Evolutionary conservation across 2,329 filamentous ascomycete species (phyloP).

Genomic region (Aureobasidium leucospermi): DNA sequence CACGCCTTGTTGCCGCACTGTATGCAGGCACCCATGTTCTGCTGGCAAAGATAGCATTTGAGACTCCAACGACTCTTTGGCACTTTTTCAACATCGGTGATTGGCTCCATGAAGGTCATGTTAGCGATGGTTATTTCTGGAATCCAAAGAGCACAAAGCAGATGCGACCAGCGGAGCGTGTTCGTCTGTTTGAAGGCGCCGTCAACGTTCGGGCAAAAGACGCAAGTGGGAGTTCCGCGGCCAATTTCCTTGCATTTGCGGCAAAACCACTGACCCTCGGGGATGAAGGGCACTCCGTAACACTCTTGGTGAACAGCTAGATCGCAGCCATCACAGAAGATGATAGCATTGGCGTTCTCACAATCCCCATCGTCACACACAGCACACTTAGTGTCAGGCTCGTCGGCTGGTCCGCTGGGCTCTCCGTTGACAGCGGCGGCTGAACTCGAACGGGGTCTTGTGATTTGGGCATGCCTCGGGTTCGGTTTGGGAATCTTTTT

Average conservation of each 20-base stretch:
- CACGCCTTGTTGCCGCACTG: constrained; percentile 97
- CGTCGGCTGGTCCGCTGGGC: constrained; percentile 70
- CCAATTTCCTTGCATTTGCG: constrained; percentile 94
- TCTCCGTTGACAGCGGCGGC: constrained; percentile 95
- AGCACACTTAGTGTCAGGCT: constrained; percentile 94
- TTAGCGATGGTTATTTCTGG: constrained; percentile 94
- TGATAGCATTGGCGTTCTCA: constrained; percentile 97
- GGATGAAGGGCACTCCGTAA: constrained; percentile 97
- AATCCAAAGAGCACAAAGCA: constrained; percentile 97
- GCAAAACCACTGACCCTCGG: constrained; percentile 96
- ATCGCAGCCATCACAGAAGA: constrained; percentile 97
- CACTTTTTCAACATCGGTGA: constrained; percentile 96
- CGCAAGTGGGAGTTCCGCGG: constrained; percentile 85
- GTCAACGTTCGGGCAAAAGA: constrained; percentile 96
- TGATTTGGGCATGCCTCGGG: constrained; percentile 90
- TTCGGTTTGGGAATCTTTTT: constrained; percentile 93
- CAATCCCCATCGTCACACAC: constrained; percentile 99
- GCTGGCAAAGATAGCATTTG: constrained; percentile 91
- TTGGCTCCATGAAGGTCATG: constrained; percentile 94
- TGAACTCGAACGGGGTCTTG: constrained; percentile 84
- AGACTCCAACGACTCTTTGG: constrained; percentile 91
- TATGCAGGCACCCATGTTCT: constrained; percentile 96
- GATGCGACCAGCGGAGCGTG: constrained; percentile 90
- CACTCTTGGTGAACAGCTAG: constrained; percentile 97
- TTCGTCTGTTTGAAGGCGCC: constrained; percentile 98